Percentiles rank a stretch among this genome's conserved stretches.
These are phyloP conservation scores for Claviceps sp. DNA, from an alignment of 2,329 filamentous ascomycete genomes.

Conservation along the genomic window DNA sequence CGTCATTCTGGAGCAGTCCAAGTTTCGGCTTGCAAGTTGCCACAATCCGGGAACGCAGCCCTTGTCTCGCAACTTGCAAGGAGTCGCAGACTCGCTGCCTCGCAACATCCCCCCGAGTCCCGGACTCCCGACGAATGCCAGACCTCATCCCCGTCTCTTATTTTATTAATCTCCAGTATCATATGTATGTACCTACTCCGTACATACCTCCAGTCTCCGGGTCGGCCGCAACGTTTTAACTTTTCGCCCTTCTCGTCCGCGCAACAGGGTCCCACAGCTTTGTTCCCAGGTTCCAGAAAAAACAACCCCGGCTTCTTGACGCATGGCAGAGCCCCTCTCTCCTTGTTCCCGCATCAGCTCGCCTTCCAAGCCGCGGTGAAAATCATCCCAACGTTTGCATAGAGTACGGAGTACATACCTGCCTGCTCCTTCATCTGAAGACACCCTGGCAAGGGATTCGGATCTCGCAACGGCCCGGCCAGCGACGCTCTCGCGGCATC, in stretches of 20 bases:
- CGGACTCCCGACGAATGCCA: not conserved
- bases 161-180: not conserved
- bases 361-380: not conserved
- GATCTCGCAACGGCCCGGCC: constrained; percentile 1
- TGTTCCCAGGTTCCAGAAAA: not conserved
- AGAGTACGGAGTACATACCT: not conserved
- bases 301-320: constrained; percentile 13
- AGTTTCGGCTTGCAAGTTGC: not conserved
- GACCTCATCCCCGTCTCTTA: not conserved
- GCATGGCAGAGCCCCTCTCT: constrained; percentile 7
- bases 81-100: too few species aligned
- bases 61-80: not conserved
- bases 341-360: not conserved
- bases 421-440: constrained; percentile 5
- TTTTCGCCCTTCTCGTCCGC: not conserved
- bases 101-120: not conserved
- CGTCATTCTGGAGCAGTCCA: not conserved
- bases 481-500: constrained; percentile 2
- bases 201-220: not conserved
- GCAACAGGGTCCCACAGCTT: not conserved
- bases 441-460: not conserved
- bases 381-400: constrained; percentile 6
- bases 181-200: too few species aligned
- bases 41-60: not conserved
- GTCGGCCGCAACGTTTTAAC: not conserved